These are phyloP conservation scores for Lichtheimia corymbifera DNA, from an alignment of 371 early-diverging fungal genomes.

Conservation along the genomic window DNA sequence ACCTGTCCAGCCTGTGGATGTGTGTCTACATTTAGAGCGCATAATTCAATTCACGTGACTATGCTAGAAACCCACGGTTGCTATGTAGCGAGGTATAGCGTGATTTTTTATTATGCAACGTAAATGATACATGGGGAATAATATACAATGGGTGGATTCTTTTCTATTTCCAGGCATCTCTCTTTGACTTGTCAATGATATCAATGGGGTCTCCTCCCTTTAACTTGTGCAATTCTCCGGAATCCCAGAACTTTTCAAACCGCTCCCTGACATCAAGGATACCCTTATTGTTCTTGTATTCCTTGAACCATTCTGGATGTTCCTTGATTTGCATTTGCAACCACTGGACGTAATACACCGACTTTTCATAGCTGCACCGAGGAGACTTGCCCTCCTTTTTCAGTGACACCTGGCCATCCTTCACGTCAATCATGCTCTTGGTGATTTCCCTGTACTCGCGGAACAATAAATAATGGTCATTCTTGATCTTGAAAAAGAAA, in stretches of 20 bases:
- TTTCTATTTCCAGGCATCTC: background rate
- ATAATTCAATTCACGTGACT: too few relatives aligned
- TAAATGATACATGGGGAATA: too few relatives aligned
- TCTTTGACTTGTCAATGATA: background rate
- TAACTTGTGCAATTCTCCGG: background rate
- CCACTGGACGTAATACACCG: conserved; percentile 79
- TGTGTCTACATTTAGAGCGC: too few relatives aligned
- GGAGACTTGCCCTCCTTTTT: conserved; percentile 8
- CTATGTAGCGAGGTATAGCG: too few relatives aligned
- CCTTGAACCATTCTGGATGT: conserved; percentile 72
- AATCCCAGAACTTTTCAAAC: conserved; percentile 22
- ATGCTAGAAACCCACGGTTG: too few relatives aligned
- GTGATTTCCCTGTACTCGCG: conserved; percentile 96
- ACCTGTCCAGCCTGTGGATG: too few relatives aligned
- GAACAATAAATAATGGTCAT: conserved; percentile 89
- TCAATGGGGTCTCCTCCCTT: conserved; percentile 7
- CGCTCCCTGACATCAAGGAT: conserved; percentile 56
- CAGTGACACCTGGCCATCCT: conserved; percentile 16
- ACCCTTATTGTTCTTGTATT: conserved; percentile 70
- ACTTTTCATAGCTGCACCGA: conserved; percentile 51
- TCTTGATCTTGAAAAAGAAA: conserved; percentile 92
- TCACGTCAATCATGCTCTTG: conserved; percentile 44
- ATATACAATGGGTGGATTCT: too few relatives aligned
- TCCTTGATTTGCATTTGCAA: conserved; percentile 54
- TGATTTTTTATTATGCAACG: too few relatives aligned